phyloP scores from a whole-genome alignment of 768 basidiomycete species.

The Boletus rubescentipes region DNA sequence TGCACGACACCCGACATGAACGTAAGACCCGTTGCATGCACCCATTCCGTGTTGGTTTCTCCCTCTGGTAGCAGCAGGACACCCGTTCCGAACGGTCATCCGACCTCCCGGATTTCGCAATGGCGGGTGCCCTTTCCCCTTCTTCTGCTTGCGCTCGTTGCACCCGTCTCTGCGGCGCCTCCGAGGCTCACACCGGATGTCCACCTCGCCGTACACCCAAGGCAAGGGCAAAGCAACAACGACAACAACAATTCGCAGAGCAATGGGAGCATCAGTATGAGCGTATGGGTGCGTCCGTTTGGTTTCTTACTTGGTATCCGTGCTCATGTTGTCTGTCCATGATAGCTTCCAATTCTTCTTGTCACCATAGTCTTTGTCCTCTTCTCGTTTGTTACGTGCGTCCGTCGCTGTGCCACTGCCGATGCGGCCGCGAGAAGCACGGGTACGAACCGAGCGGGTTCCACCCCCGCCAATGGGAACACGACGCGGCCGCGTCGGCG shows the following conservation, averaged over 20 bases:
- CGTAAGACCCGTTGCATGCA: background rate
- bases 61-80: conserved; percentile 8
- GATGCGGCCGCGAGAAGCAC: background rate
- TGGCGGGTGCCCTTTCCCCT: background rate
- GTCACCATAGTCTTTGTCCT: conserved; percentile 21
- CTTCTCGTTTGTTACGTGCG: conserved; percentile 21
- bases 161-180: conserved; percentile 11
- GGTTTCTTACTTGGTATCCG: background rate
- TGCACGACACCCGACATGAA: conserved; percentile 7
- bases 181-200: background rate
- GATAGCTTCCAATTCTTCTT: conserved; percentile 30
- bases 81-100: background rate
- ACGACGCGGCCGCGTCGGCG: conserved; percentile 25
- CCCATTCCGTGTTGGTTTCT: background rate
- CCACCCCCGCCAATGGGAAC: conserved; percentile 13
- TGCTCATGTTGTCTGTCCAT: background rate
- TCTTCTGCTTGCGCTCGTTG: conserved; percentile 3
- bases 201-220: background rate
- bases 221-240: background rate
- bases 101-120: conserved; percentile 3
- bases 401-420: conserved; percentile 17
- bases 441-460: background rate
- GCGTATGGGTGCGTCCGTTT: conserved; percentile 26
- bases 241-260: background rate
- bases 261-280: conserved; percentile 13